Base-by-base conservation (phyloP, 2,329 filamentous ascomycete species). In the Fusarium sp. region DNA sequence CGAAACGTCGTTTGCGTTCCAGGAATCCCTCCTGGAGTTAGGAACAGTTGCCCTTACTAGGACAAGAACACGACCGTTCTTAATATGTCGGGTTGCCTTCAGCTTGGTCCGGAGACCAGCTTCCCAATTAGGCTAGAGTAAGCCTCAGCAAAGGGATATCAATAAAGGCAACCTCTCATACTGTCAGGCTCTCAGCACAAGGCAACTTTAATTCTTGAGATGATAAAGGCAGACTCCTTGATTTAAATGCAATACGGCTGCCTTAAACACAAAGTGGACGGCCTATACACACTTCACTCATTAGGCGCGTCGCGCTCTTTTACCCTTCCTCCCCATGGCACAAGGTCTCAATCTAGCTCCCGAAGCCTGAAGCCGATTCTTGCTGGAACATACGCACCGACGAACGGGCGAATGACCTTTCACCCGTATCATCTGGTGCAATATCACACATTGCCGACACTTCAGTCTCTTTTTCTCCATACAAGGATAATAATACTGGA, bases 351-450 rank as follows among this genome's bases (percentile, higher is more conserved):
- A 20, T 27, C 25, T 13, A 20, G 25, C 2, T 14, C 12, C 12
- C 7, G 12, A 20, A 46, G 12, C 12, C 1, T 7, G 18, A 27
- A 27, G 3, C 11, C 4, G 42, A 44, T 5, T 18, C 10, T 25
- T 22, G 1, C 22, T 18, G 4, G 5, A 6, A 25, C 9, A 13
- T 18, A 13, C 11, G 22, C 15, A 25, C 8, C 0, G 2, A 7
- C 5, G 3, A 11, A 11, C 3, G 18, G 15, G 42, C 2, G 15
- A 5, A 13, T 3, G 7, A 4, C 17, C 4, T 18, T 45, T 6
- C 0, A 4, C 7, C 17, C 17, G 17, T 45, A 4, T 12, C 4
- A 27, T 27, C 11, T 27, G 22, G 3, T 0, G 22, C 0, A 8
- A 45, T 9, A 6, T 13, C 17, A 0, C 42, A 6, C 1, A 27